Evolutionary conservation across 148 eudicot genomes (phyloP).

Genomic region (Heliosperma pusillum): DNA sequence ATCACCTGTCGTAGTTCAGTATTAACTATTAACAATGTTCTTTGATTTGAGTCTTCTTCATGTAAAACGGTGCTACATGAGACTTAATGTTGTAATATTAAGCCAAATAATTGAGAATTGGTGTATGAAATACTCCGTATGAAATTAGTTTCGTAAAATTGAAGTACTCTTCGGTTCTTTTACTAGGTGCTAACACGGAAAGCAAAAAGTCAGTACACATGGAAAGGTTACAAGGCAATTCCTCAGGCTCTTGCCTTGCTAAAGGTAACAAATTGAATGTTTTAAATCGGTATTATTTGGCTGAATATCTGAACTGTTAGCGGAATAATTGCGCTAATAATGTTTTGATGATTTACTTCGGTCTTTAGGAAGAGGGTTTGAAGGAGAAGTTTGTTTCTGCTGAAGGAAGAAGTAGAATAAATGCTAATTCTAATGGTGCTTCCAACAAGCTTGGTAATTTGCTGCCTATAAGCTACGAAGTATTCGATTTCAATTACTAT

Average conservation of each 20-base stretch:
- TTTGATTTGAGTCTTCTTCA: too few relatives aligned
- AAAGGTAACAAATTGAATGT: conserved; percentile 38
- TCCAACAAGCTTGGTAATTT: conserved; percentile 54
- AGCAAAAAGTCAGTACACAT: conserved; percentile 79
- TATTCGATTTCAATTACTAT: neutral
- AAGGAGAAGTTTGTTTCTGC: conserved; percentile 43
- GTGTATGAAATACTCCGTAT: too few relatives aligned
- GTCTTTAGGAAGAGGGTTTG: conserved; percentile 64
- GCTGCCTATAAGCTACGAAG: neutral
- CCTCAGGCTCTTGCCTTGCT: conserved; percentile 63
- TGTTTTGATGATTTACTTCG: neutral
- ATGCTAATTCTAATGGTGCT: conserved; percentile 33
- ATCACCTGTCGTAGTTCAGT: too few relatives aligned
- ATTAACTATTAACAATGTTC: too few relatives aligned
- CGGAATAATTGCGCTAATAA: neutral
- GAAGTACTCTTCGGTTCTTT: too few relatives aligned
- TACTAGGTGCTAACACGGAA: conserved; percentile 71
- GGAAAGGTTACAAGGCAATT: conserved; percentile 58
- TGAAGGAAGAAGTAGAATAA: conserved; percentile 28
- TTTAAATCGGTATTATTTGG: neutral
- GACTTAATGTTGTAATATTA: too few relatives aligned
- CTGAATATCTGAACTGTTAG: neutral
- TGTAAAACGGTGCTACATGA: too few relatives aligned
- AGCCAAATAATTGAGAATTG: neutral
- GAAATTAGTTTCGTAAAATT: too few relatives aligned